A percentile compares a stretch with the other conserved stretches of the same genome.
phyloP scores from a whole-genome alignment of 768 basidiomycete genomes.

The Agrocybe praecox region DNA sequence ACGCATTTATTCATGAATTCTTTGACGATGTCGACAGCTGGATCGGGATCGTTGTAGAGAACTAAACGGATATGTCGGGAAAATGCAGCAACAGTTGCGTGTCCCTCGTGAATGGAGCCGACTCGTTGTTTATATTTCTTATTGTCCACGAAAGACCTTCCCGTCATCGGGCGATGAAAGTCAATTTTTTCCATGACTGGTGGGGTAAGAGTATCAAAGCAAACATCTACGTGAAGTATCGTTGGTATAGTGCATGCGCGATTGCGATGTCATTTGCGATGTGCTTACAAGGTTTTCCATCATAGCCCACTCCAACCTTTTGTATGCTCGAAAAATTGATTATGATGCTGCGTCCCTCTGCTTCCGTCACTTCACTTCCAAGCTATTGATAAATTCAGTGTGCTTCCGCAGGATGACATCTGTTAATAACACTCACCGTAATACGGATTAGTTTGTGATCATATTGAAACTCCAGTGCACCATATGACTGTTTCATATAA shows the following conservation, averaged over 20 bases:
- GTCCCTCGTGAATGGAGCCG: slow-evolving; percentile 58
- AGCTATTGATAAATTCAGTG: slow-evolving; percentile 40
- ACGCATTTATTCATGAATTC: slow-evolving; percentile 58
- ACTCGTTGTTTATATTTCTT: slow-evolving; percentile 60
- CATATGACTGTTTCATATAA: slow-evolving; percentile 46
- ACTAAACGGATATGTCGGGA: slow-evolving; percentile 71
- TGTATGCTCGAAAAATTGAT: slow-evolving; percentile 61
- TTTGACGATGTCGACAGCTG: slow-evolving; percentile 39
- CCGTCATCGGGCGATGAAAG: slow-evolving; percentile 54
- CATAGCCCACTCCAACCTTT: slow-evolving; percentile 61
- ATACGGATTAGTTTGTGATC: slow-evolving; percentile 69
- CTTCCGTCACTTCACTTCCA: slow-evolving; percentile 56
- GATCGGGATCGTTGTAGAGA: slow-evolving; percentile 49
- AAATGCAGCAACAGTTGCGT: slow-evolving; percentile 64
- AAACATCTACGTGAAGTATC: slow-evolving; percentile 48
- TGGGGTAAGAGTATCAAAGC: slow-evolving; percentile 69
- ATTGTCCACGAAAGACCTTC: slow-evolving; percentile 37
- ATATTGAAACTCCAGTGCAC: slow-evolving; percentile 64
- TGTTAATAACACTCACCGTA: slow-evolving; percentile 42
- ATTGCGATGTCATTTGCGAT: neutral
- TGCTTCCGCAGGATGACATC: neutral
- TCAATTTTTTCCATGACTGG: slow-evolving; percentile 63
- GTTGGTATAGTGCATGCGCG: neutral
- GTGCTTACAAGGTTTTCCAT: slow-evolving; percentile 65
- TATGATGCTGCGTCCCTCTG: slow-evolving; percentile 50